Conservation (phyloP, 805 yeast genomes). For the Sungouiozyma ichnusensis region DNA sequence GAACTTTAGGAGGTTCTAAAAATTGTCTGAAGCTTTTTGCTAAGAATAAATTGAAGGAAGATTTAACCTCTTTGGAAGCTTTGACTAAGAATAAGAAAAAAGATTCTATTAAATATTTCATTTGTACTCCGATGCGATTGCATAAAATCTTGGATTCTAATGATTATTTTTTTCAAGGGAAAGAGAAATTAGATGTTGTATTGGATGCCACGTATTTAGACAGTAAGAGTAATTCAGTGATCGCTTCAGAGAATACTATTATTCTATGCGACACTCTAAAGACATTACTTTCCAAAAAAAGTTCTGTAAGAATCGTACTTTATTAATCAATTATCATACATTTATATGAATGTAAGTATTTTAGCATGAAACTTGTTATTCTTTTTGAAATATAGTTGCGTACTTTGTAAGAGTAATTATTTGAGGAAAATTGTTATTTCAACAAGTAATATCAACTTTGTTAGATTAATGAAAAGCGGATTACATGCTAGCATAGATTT, state of each 20-base stretch:
- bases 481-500: no score
- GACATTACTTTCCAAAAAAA: constrained; percentile 22
- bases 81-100: constrained; percentile 8
- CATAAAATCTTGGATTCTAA: constrained; percentile 19
- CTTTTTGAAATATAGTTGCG: no score
- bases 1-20: constrained; percentile 44
- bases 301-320: constrained; percentile 26
- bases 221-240: constrained; percentile 20
- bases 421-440: no score
- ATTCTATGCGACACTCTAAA: constrained; percentile 20
- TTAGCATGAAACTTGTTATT: background rate
- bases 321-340: constrained; percentile 20
- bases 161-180: constrained; percentile 24
- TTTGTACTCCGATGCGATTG: constrained; percentile 26
- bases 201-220: constrained; percentile 28
- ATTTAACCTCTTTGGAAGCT: constrained; percentile 28
- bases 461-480: no score
- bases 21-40: constrained; percentile 62
- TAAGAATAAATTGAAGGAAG: constrained; percentile 63
- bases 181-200: constrained; percentile 27
- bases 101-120: constrained; percentile 15
- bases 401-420: no score
- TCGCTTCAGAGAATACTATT: constrained; percentile 20
- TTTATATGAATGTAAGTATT: background rate
- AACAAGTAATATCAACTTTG: no score